phyloP scores from a whole-genome alignment of 176 grass and related monocot species.

The Oryza coarctata region DNA sequence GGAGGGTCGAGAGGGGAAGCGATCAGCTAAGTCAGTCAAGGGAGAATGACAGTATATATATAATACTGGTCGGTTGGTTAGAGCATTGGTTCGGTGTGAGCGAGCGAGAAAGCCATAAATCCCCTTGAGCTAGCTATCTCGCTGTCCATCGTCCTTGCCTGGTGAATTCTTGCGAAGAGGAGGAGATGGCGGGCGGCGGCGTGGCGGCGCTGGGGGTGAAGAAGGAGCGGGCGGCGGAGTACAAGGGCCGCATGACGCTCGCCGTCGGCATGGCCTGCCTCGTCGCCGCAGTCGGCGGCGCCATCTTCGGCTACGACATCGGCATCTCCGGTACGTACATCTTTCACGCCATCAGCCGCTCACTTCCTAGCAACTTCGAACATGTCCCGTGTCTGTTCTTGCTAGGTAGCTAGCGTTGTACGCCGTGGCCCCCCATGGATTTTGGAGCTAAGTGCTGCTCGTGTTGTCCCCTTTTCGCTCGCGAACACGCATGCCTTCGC shows the following conservation, averaged over 20 bases:
- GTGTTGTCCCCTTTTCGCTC: too few species aligned
- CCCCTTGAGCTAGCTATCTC: too few species aligned
- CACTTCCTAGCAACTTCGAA: too few species aligned
- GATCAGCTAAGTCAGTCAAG: not conserved
- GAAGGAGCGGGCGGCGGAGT: constrained; percentile 78
- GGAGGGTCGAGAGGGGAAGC: too few species aligned
- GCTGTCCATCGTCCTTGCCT: not conserved
- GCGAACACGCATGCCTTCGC: too few species aligned
- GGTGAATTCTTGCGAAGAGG: not conserved
- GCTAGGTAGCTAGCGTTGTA: not conserved
- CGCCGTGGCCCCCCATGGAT: not conserved
- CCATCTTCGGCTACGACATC: constrained; percentile 94
- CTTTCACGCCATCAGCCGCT: not conserved
- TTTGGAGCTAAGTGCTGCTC: not conserved
- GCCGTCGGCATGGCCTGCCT: constrained; percentile 78
- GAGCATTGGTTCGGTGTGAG: constrained; percentile 32
- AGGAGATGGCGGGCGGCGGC: constrained; percentile 61
- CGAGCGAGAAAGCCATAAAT: not conserved
- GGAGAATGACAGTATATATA: not conserved
- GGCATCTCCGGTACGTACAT: constrained; percentile 72
- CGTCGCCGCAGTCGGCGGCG: constrained; percentile 80
- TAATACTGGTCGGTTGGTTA: not conserved
- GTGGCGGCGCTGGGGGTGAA: constrained; percentile 60
- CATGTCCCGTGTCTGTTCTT: not conserved
- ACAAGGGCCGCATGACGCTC: constrained; percentile 79